Base-by-base conservation (phyloP, 108 stramenopile genomes). In the Seminavis robusta region DNA sequence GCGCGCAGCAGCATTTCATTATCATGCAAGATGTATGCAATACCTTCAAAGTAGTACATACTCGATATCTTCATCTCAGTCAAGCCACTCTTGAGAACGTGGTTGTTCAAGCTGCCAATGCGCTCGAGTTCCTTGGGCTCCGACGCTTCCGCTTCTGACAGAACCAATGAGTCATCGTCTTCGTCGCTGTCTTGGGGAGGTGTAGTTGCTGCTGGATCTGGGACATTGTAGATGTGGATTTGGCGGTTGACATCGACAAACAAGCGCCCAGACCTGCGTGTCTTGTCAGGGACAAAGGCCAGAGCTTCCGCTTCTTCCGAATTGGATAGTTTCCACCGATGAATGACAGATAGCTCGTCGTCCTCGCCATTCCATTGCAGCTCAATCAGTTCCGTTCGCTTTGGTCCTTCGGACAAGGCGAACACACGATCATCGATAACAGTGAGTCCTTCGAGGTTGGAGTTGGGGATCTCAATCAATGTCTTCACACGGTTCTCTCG, bases 311-410 rank as follows among this genome's bases (percentile, higher is more conserved):
- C 6, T 44, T 44, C 17, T 20, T 44, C 6, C 43, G 16, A 44
- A 7, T 20, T 44, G 8, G 17, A 15, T 44, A 16, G 43, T 16
- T 20, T n/a, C 43, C 16, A 20, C 43, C 17, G 43, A 44, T 16
- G 16, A n/a, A 20, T 44, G 10, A 16, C 16, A 5, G 17, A 20
- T 44, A n/a, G 17, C 16, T 15, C n/a, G n/a, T 16, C n/a, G 6
- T 6, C 43, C 16, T 20, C 5, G 5, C 7, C 8, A 6, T 6
- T 5, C 48, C 48, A 50, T 8, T n/a, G 6, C 28, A 50, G 8
- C 27, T 50, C 48, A 50, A 50, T 50, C 25, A 50, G 23, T 26
- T 50, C 48, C 7, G 23, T 30, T 11, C n/a, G 25, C 10, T 30
- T 15, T 5, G 29, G 28, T n/a, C 28, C 25, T 21, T 27, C 24